Evolutionary conservation across 2,329 filamentous ascomycete genomes (phyloP), one percentile per base, ranked within the genome.

Genomic region (Aureobasidium subglaciale): DNA sequence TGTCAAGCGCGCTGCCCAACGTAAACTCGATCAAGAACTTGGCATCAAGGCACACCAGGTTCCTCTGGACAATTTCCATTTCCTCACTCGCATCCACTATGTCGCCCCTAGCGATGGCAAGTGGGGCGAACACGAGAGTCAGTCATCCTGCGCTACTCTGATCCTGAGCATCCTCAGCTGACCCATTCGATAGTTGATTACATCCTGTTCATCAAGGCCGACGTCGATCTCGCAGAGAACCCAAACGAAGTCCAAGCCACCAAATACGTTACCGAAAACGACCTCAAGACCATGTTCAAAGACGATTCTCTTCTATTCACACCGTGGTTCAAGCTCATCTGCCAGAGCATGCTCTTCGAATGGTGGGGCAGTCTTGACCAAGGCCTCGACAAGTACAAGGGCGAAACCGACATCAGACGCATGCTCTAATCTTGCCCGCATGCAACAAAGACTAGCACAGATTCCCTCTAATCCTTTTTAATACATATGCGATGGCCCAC

Each of bases 291-390:
- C 63, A 88, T 92, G 79, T 96, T 99, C 71, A 76, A 85, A 65
- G 86, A 96, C 67, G 83, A 87, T 3, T 78, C 74, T 53, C 78
- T 95, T 64, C 87, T 86, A 65, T 97, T 97, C 72, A 99, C 93
- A 0, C 93, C 93, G 1, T 99, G 93, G 93, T 99, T 99, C 79
- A 96, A 96, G 79, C 85, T 99, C 63, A 97, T 99, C 68, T 99
- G 93, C 80, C 81, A 97, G 71, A 90, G 89, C 46, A 91, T 97
- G 88, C 82, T 99, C 38, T 99, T 95, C 66, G 87, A 96, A 72
- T 99, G 93, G 93, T 99, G 93, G 93, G 78, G 85, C 67, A 84
- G 88, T 73, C 81, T 97, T 56, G 86, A 93, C 63, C 76, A 81
- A 22, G 88, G 87, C 9, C 77, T 97, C 63, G 87, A 95, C 59